Evolutionary conservation across 176 grass and related monocot genomes (phyloP), one percentile per base, ranked within the genome.

Genomic region (Aegilops longissima): DNA sequence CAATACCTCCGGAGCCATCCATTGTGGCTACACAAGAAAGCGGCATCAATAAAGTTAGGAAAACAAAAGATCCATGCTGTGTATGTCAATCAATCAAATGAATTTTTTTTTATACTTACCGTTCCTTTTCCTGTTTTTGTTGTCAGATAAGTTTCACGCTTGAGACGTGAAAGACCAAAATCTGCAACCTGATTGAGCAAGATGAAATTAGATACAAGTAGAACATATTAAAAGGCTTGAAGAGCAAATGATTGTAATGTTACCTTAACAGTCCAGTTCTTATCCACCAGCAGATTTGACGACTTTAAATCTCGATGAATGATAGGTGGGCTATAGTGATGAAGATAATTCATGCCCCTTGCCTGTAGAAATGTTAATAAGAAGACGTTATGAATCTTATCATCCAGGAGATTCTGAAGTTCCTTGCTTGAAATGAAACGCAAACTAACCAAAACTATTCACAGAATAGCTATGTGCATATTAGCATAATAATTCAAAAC

Each of bases 291-390:
- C 66, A 99, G 87, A 87, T 99, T 99, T 61, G 97, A 97, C 9
- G 97, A 97, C 87, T 99, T 99, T 80, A 99, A 83, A 94, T 99
- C 97, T 73, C 94, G 94, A 88, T 99, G 97, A 68, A 99, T 91
- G 65, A 99, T 93, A 54, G 88, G 94, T 72, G 97, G 94, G 45
- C 93, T 93, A 70, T 16, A 97, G 88, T 95, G 97, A 77, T 99
- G 97, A 92, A 99, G 94, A 93, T 99, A 95, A 93, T 94, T 99
- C 97, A 99, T 97, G 59, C 97, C 97, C 74, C 92, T 93, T 87
- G 92, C 92, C 97, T 99, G 89, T 47, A 85, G 47, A 81, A 73
- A 64, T 40, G 56, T 59, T 59, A 59, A 54, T 52, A 81, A 63
- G 27, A 75, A 67, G 72, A 20, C 3, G 30, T n/a, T 31, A 78